Evolutionary conservation across 2,329 filamentous ascomycete genomes (phyloP), one percentile per base, ranked within the genome.

Genomic region (Ambrosiella xylebori): DNA sequence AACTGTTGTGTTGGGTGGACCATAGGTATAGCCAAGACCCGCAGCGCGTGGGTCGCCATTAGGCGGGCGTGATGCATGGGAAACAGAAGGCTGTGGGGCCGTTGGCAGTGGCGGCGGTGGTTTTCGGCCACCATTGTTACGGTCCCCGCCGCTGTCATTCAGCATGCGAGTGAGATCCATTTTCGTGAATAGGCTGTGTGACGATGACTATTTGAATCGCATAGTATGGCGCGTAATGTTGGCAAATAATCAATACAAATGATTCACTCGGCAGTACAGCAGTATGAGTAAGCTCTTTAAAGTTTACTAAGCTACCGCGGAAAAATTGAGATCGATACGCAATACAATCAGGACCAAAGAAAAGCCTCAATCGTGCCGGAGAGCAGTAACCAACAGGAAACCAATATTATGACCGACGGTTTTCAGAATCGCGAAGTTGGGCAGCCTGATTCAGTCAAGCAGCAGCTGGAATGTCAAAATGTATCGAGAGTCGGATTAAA

Each of bases 161-260:
- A 81, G 68, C 64, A 82, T 76, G 13, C 73, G 73, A 62, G 71
- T 68, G 59, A 80, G 71, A 70, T 79, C 76, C 77, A 80, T 74
- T 57, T 59, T 65, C 61, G 52, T 37, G n/a, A 37, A 17, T 27
- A 35, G 13, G 27, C 37, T 45, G 41, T 38, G 19, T 36, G 35
- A 49, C 36, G 17, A 54, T 11, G 19, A 45, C n/a, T 45, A 41
- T 38, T 12, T 7, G 11, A 27, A 11, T 27, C 27, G 15, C 35
- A 47, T 47, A 47, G 19, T 47, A 47, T 47, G n/a, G 44, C n/a
- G 44, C 44, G 44, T 17, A 15, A 47, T 8, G 9, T 15, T 13
- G 19, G n/a, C n/a, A 8, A 47, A 5, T 13, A 47, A 47, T 13
- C 44, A 8, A 15, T 15, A 47, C 44, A 15, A 17, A 47, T 47